phyloP scores from a whole-genome alignment of 2,329 filamentous ascomycete genomes.

The Aspergillus flavus region DNA sequence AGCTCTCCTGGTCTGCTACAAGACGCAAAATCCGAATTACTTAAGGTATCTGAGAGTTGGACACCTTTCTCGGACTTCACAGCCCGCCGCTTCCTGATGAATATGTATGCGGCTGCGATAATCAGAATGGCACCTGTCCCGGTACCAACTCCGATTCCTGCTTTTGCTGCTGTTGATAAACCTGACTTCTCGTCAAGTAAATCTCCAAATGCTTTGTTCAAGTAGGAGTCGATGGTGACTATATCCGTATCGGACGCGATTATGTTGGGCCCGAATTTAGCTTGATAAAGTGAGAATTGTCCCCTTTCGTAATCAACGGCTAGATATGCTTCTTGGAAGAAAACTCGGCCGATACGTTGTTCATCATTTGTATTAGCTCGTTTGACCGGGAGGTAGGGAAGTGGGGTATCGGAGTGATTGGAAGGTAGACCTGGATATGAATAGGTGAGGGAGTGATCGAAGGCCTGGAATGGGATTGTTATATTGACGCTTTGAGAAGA shows the following conservation, averaged over 20 bases:
- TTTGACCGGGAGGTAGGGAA: not conserved
- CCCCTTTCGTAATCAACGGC: not conserved
- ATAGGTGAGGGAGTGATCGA: constrained; percentile 5
- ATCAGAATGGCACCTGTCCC: not conserved
- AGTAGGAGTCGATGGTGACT: not conserved
- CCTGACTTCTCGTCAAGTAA: not conserved
- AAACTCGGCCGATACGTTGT: constrained; percentile 5
- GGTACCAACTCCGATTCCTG: not conserved
- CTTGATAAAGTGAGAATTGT: not conserved
- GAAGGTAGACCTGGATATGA: not conserved
- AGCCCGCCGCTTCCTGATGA: not conserved
- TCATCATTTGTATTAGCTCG: not conserved
- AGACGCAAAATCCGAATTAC: not conserved
- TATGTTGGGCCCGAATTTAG: not conserved
- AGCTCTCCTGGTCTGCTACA: not conserved
- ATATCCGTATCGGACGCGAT: not conserved
- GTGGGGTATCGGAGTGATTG: not conserved
- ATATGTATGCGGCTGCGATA: not conserved
- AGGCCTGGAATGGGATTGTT: constrained; percentile 1
- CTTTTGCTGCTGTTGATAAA: not conserved
- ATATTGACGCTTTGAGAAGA: not conserved
- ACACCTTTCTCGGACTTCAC: not conserved
- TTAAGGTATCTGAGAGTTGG: not conserved
- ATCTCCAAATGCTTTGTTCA: not conserved
- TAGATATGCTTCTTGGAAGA: constrained; percentile 6